Conservation (phyloP, 2,329 filamentous ascomycete species). For the Apiospora aurea region DNA sequence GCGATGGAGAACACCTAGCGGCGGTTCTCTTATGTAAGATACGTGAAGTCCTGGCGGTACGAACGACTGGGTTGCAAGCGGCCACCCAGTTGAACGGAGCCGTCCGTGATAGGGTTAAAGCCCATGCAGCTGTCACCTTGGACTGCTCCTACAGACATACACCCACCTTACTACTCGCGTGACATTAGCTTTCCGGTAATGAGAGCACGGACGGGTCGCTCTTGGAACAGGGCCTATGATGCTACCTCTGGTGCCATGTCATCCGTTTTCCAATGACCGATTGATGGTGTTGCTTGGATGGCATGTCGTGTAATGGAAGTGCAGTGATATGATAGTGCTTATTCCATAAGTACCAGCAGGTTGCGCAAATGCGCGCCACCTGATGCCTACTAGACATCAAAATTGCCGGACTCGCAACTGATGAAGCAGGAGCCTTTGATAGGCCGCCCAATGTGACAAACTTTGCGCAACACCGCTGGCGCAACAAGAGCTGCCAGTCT, state of each 20-base stretch:
- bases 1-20: background rate
- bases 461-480: background rate
- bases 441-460: background rate
- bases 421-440: background rate
- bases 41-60: background rate
- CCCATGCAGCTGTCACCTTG: background rate
- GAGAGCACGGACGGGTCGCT: background rate
- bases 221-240: background rate
- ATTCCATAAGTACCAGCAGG: background rate
- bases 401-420: background rate
- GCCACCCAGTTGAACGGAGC: conserved; percentile 3
- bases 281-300: background rate
- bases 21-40: background rate
- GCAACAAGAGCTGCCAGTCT: background rate
- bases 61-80: background rate
- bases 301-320: background rate
- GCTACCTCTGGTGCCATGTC: background rate
- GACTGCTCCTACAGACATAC: background rate
- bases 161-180: conserved; percentile 4
- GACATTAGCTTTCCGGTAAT: background rate
- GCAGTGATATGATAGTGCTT: background rate
- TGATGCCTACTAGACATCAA: background rate
- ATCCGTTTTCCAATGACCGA: background rate
- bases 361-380: background rate
- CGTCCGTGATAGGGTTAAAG: background rate